Conservation (phyloP, 306 rosid species). For the Quercus wislizeni region DNA sequence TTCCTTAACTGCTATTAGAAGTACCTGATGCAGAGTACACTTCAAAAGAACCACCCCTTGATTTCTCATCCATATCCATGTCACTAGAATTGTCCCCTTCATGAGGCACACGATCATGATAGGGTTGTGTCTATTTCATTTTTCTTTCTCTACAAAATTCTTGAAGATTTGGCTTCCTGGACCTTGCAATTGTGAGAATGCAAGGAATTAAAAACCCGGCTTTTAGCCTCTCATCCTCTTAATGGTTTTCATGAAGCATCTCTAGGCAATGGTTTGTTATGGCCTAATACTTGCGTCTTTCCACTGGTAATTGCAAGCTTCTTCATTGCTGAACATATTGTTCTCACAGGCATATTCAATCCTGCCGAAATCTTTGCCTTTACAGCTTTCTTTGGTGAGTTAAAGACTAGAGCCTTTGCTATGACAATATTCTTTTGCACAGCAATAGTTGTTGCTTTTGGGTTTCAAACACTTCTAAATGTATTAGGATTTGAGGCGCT, state of each 20-base stretch:
- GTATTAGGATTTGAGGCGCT: conserved; percentile 47
- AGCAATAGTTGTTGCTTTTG: conserved; percentile 37
- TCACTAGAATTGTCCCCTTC: neutral
- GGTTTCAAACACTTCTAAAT: conserved; percentile 72
- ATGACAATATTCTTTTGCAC: conserved; percentile 57
- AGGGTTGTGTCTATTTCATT: conserved; percentile 29
- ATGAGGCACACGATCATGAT: conserved; percentile 12
- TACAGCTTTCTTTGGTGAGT: conserved; percentile 67
- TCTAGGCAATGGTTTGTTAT: conserved; percentile 36
- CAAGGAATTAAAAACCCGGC: conserved; percentile 78
- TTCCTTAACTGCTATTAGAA: no score
- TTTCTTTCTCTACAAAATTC: conserved; percentile 45
- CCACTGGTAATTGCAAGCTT: conserved; percentile 58
- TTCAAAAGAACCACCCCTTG: no score
- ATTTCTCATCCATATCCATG: no score
- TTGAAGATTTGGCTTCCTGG: conserved; percentile 31
- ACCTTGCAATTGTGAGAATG: conserved; percentile 38
- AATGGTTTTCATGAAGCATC: conserved; percentile 43
- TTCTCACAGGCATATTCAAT: conserved; percentile 49
- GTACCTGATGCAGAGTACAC: no score
- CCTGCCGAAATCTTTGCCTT: conserved; percentile 44
- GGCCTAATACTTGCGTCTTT: conserved; percentile 48
- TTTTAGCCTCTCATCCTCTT: conserved; percentile 73
- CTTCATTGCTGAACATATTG: conserved; percentile 69
- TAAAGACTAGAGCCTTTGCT: conserved; percentile 69